phyloP scores from a whole-genome alignment of 73 alveolate genomes.

The Paraurostyla sp. region DNA sequence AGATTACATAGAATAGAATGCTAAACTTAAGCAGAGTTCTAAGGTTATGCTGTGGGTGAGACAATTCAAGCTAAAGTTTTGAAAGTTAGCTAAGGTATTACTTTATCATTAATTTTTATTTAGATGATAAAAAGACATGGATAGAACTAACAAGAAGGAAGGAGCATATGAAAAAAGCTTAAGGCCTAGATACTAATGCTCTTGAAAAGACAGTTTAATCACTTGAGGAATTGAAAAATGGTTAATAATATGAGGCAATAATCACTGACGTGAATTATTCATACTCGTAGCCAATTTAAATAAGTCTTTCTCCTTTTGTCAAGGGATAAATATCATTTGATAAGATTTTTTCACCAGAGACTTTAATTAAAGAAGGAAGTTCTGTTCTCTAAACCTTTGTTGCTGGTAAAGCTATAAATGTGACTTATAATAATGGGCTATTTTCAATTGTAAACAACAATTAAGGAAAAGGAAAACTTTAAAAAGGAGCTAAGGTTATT shows the following conservation, averaged over 20 bases:
- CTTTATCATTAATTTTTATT: background rate
- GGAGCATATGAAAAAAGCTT: slow-evolving; percentile 53
- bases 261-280: slow-evolving; percentile 39
- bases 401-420: background rate
- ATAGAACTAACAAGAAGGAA: slow-evolving; percentile 48
- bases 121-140: slow-evolving; percentile 52
- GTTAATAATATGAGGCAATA: background rate
- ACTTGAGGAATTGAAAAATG: slow-evolving; percentile 37
- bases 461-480: background rate
- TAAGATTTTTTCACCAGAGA: background rate
- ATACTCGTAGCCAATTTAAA: slow-evolving; percentile 18
- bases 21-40: slow-evolving; percentile 4
- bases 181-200: background rate
- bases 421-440: slow-evolving; percentile 17
- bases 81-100: slow-evolving; percentile 18
- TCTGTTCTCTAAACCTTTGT: background rate
- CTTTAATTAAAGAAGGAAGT: slow-evolving; percentile 34
- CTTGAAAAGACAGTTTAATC: slow-evolving; percentile 9
- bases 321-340: slow-evolving; percentile 46
- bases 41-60: slow-evolving; percentile 22
- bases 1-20: slow-evolving; percentile 49
- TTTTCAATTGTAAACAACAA: background rate
- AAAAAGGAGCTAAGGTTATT: slow-evolving; percentile 22
- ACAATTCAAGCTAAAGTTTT: slow-evolving; percentile 28
- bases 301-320: slow-evolving; percentile 31